Conservation (phyloP, 495 filamentous ascomycete genomes). For the Aspergillus ostianus region DNA sequence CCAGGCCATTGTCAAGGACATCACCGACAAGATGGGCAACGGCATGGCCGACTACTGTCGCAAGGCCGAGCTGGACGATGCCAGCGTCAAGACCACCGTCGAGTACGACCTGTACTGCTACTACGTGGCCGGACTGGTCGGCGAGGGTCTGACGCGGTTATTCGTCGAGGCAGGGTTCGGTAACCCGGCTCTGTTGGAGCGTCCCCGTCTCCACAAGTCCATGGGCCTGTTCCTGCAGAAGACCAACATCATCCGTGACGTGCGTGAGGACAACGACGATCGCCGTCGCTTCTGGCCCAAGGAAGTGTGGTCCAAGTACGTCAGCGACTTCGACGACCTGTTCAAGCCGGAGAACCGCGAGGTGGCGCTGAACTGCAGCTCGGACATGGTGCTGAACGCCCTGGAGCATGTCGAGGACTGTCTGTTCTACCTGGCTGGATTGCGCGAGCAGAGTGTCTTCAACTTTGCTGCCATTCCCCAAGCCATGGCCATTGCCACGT, state of each 20-base stretch:
- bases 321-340: slow-evolving; percentile 83
- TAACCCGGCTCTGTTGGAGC: slow-evolving; percentile 77
- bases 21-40: slow-evolving; percentile 92
- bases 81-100: slow-evolving; percentile 76
- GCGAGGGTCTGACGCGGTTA: slow-evolving; percentile 85
- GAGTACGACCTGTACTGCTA: slow-evolving; percentile 97
- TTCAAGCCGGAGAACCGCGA: slow-evolving; percentile 79
- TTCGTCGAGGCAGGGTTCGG: slow-evolving; percentile 88
- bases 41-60: slow-evolving; percentile 95
- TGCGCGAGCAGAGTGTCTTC: slow-evolving; percentile 98
- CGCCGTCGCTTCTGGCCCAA: slow-evolving; percentile 88
- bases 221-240: slow-evolving; percentile 98
- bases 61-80: slow-evolving; percentile 72
- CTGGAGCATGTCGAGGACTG: slow-evolving; percentile 88
- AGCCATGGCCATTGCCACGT: slow-evolving; percentile 93
- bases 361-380: slow-evolving; percentile 81
- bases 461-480: slow-evolving; percentile 99
- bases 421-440: slow-evolving; percentile 93
- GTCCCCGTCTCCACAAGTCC: slow-evolving; percentile 78
- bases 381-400: slow-evolving; percentile 90
- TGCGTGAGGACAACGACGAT: slow-evolving; percentile 86
- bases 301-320: slow-evolving; percentile 94
- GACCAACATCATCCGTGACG: slow-evolving; percentile 96
- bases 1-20: slow-evolving; percentile 85
- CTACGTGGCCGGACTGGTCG: slow-evolving; percentile 95